Evolutionary conservation across 371 early-diverging fungal genomes (phyloP), one percentile per base, ranked within the genome.

Genomic region (Nematocida parisii): DNA sequence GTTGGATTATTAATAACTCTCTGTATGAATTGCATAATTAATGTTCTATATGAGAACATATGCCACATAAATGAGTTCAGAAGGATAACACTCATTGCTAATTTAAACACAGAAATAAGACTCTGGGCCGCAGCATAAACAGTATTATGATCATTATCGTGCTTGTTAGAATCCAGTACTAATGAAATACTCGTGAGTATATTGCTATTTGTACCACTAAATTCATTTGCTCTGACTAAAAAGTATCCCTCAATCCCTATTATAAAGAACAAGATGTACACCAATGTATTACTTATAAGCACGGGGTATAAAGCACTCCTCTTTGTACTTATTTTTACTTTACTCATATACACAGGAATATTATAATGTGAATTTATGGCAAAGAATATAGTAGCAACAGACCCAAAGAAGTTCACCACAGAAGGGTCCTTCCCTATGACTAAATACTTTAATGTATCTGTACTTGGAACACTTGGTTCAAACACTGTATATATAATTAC

Each of bases 21-120:
- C 18, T n/a, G 13, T 33, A 11, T 33, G 39, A 64, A 18, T 11
- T 39, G 11, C 13, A 44, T 64, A 15, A 5, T 45, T 42, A 64
- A 42, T n/a, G 33, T 42, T 44, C 64, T 64, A 42, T 64, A 64
- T 44, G 64, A 33, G 44, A 20, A 64, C 11, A 15, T 7, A 11
- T 64, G 64, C 64, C 64, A 64, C 64, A 64, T 64, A 5, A 40
- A 64, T 7, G 64, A 42, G 42, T 64, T 64, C 42, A 64, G 7
- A 13, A 64, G 64, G n/a, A 64, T 45, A 40, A 33, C 42, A 42
- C 64, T 64, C 11, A 45, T 64, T 64, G 64, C 64, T 13, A 45
- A 15, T 42, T 64, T 64, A 27, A 64, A 64, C 33, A 64, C 18
- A n/a, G n/a, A 39, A 11, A 64, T 42, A 64, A 64, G 64, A 39